Evolutionary conservation across 2,329 filamentous ascomycete species (phyloP).

Genomic region (Aspergillus fumigatus): DNA sequence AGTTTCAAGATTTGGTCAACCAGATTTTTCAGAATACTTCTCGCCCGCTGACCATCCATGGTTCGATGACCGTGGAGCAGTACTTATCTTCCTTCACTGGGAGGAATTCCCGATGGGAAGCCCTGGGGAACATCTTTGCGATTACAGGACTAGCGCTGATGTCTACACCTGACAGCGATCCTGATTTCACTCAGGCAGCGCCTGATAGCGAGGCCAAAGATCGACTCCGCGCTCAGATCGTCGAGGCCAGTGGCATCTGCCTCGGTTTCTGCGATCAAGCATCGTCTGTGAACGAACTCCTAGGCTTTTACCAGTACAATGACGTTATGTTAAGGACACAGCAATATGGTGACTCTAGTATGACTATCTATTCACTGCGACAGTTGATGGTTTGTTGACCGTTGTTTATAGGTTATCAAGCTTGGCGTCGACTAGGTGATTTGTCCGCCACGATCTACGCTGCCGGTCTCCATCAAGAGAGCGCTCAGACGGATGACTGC

Average conservation of each 20-base stretch:
- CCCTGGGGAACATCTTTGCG: conserved; percentile 37
- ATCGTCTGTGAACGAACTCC: conserved; percentile 29
- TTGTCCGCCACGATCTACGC: conserved; percentile 45
- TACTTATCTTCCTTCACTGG: conserved; percentile 28
- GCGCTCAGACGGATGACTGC: conserved; percentile 22
- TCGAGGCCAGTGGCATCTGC: conserved; percentile 31
- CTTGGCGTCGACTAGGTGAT: conserved; percentile 47
- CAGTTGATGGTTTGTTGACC: not conserved
- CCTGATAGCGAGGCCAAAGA: conserved; percentile 23
- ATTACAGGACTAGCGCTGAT: conserved; percentile 34
- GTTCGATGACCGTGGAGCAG: conserved; percentile 27
- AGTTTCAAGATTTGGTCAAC: conserved; percentile 23
- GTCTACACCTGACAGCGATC: conserved; percentile 26
- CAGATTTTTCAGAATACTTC: conserved; percentile 30
- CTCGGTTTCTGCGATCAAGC: conserved; percentile 30
- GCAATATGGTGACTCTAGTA: conserved; percentile 33
- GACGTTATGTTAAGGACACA: conserved; percentile 31
- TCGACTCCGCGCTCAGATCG: conserved; percentile 26
- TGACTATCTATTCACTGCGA: conserved; percentile 20
- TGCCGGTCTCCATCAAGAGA: conserved; percentile 45
- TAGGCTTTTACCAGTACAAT: conserved; percentile 33
- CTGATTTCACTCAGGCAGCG: conserved; percentile 21
- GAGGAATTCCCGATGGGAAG: conserved; percentile 38
- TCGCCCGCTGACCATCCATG: conserved; percentile 20
- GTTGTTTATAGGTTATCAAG: conserved; percentile 39